Evolutionary conservation across 192 early-diverging fungal genomes (phyloP).

Genomic region (Diversispora eburnea): DNA sequence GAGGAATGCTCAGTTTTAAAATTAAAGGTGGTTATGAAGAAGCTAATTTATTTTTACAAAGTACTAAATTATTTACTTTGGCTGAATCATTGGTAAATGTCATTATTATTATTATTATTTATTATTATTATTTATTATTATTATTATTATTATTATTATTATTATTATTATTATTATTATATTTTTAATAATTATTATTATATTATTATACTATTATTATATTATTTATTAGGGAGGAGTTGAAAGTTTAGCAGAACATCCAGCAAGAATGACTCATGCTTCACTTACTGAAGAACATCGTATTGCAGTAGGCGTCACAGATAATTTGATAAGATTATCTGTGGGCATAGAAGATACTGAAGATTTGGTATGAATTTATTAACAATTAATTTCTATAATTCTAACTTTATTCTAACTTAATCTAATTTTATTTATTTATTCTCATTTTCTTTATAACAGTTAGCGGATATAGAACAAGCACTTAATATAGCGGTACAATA

Average conservation of each 20-base stretch:
- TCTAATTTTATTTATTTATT: not conserved
- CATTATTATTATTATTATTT: not conserved
- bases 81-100: slow-evolving; percentile 76
- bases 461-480: slow-evolving; percentile 20
- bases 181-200: not conserved
- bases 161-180: not conserved
- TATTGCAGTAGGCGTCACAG: slow-evolving; percentile 81
- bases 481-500: slow-evolving; percentile 1
- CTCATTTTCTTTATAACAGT: not conserved
- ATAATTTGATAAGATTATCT: slow-evolving; percentile 86
- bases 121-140: not conserved
- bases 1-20: slow-evolving; percentile 95
- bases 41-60: slow-evolving; percentile 80
- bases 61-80: slow-evolving; percentile 80
- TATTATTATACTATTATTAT: not conserved
- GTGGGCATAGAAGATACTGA: slow-evolving; percentile 92
- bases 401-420: not conserved
- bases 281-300: slow-evolving; percentile 84
- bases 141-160: no score
- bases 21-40: slow-evolving; percentile 77
- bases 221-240: slow-evolving; percentile 66
- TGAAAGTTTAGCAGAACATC: slow-evolving; percentile 91
- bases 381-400: not conserved
- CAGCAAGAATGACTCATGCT: slow-evolving; percentile 95
- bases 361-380: slow-evolving; percentile 57